Base-by-base conservation (phyloP, 2,329 filamentous ascomycete species). In the Exophiala xenobiotica region DNA sequence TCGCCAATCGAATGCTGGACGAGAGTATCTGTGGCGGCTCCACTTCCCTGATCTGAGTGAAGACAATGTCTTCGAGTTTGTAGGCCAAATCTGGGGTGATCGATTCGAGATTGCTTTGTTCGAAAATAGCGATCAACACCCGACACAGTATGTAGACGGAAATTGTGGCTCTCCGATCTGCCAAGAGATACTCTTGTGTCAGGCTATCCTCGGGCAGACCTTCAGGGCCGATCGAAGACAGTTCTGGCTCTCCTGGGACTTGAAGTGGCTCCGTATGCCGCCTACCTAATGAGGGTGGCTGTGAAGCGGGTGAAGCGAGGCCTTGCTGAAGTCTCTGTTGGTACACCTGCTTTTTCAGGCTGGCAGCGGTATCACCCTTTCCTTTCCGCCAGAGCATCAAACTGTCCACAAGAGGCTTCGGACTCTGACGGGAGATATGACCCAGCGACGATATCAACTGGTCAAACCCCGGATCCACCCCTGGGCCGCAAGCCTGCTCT, bases 311-410 rank as follows among this genome's bases (percentile, higher is more conserved):
- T n/a, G 37, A 42, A 8, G 46, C 35, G 7, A 35, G 23, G 8
- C 55, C 52, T 8, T 31, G 26, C 42, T 54, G 54, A 6, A 54
- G 45, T 33, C 57, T 38, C 22, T 57, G 54, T 38, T 58, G 54
- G 19, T 49, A 46, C 11, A 61, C 45, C 27, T 63, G 56, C 41
- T 75, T 72, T 46, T 75, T 74, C 22, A 87, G 85, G 57, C 86
- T 81, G 61, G 82, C 86, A 22, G 91, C 90, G 18, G 87, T 84
- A 69, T 97, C 92, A 59, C 90, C 95, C 74, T 97, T 97, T 59
- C 83, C 88, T 70, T 96, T 97, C 49, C 93, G 85, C 93, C 93
- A 99, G 24, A 95, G 80, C 89, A 99, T 99, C 68, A 99, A 90
- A 16, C 89, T 91, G 69, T 99, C 93, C 64, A 99, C 96, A 45